phyloP scores from a whole-genome alignment of 345 rosid species.

The Euphorbia lathyris region DNA sequence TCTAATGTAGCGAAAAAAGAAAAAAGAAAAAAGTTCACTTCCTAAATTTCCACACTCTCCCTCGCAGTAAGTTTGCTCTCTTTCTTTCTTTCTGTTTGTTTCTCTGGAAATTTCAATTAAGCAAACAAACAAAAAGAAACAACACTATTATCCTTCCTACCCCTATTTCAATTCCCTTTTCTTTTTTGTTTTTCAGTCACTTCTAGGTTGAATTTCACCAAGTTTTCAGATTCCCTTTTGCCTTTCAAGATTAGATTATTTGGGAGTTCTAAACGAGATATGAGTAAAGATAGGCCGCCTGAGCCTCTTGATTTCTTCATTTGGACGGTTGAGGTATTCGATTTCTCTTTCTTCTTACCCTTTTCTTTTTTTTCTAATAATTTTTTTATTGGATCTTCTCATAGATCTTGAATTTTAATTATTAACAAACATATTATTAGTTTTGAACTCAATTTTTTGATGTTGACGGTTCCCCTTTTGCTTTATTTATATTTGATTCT shows the following conservation, averaged over 20 bases:
- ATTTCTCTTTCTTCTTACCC: too few species aligned
- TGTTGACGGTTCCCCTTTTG: neutral
- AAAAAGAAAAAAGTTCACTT: neutral
- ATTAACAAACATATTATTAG: neutral
- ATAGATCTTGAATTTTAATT: conserved; percentile 10
- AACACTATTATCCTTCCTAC: neutral
- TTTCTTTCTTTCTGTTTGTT: conserved; percentile 7
- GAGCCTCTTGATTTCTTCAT: conserved; percentile 99
- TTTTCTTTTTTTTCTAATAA: neutral
- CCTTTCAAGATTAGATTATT: conserved; percentile 1
- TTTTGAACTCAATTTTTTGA: neutral
- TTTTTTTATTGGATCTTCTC: conserved; percentile 19
- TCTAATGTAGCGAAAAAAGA: neutral
- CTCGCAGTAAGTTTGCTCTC: neutral
- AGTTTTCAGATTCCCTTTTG: neutral
- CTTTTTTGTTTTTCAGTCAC: neutral
- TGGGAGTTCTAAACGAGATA: conserved; percentile 18
- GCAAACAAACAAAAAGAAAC: neutral
- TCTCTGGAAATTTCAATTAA: conserved; percentile 1
- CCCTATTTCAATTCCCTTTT: neutral
- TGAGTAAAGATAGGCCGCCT: conserved; percentile 77
- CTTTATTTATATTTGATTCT: neutral
- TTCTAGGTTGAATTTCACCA: neutral
- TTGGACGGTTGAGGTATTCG: conserved; percentile 91
- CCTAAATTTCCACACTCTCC: conserved; percentile 7